Conservation (phyloP, 345 rosid species). For the Arabidopsis thaliana region DNA sequence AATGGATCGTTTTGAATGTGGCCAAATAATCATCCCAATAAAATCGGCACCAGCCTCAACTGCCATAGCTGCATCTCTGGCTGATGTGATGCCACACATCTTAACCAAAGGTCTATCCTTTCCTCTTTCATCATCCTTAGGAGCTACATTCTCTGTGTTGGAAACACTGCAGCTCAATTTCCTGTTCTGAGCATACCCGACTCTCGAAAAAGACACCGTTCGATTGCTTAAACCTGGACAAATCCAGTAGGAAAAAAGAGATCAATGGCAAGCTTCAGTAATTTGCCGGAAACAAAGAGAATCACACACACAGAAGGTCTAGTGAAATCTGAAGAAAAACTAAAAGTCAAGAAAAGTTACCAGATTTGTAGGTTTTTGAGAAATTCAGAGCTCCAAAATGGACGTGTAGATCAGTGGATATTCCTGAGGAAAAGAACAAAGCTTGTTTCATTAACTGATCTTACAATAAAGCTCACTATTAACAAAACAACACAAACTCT, state of each 20-base stretch:
- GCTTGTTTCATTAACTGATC: slow-evolving; percentile 17
- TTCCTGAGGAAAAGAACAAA: slow-evolving; percentile 25
- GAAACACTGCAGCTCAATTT: slow-evolving; percentile 40
- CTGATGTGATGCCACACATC: slow-evolving; percentile 90
- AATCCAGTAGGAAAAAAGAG: slow-evolving; percentile 18
- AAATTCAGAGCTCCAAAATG: slow-evolving; percentile 22
- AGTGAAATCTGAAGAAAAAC: background rate
- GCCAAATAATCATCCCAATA: slow-evolving; percentile 92
- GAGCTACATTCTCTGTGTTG: slow-evolving; percentile 39
- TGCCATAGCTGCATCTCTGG: slow-evolving; percentile 76
- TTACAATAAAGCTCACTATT: background rate
- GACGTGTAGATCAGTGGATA: slow-evolving; percentile 25
- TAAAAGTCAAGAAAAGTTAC: slow-evolving; percentile 8
- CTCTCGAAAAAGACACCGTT: slow-evolving; percentile 26
- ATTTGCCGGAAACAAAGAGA: background rate
- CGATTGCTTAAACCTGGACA: slow-evolving; percentile 43
- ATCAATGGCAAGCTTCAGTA: slow-evolving; percentile 20
- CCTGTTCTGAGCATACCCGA: slow-evolving; percentile 24
- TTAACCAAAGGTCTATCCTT: slow-evolving; percentile 61
- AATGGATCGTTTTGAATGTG: slow-evolving; percentile 81
- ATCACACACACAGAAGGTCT: slow-evolving; percentile 16
- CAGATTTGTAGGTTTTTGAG: slow-evolving; percentile 9
- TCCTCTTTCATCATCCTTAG: slow-evolving; percentile 35
- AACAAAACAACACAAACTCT: background rate
- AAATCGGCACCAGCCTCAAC: slow-evolving; percentile 90